Base-by-base conservation (phyloP, 2,329 filamentous ascomycete genomes). In the Ceratocystis albifundus region DNA sequence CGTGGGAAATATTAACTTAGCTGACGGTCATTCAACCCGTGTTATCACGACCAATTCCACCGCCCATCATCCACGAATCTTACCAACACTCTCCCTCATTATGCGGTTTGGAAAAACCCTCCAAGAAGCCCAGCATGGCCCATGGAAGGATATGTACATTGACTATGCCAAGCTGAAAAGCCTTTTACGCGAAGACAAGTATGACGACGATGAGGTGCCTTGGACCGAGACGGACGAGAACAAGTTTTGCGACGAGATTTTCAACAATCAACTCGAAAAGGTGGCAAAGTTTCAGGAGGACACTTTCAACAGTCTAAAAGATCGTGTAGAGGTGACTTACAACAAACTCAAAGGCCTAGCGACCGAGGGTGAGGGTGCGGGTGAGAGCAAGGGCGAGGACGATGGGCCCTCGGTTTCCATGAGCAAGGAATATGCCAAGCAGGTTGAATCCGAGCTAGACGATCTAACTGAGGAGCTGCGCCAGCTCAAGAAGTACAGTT, bases 191-290 rank as follows among this genome's bases (percentile, higher is more conserved):
- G 94, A 97, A 75, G 85, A 90, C 74, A 79, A 75, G 69, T 75
- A 76, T 68, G 81, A 81, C 30, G 86, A 88, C 25, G 85, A 87
- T 44, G 80, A 84, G 65, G 80, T 79, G 64, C 79, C 84, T 50
- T 99, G 94, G 94, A 96, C 92, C 30, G 91, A 96, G 72, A 86
- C 92, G 61, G 94, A 99, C 74, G 94, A 97, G 80, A 89, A 88
- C 73, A 84, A 83, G 45, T 99, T 99, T 77, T 94, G 93, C 73
- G 90, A 96, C 74, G 93, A 97, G 79, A 83, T 97, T 70, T 87
- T 96, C 76, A 96, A 96, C 74, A 86, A 89, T 32, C 90, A 99
- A 79, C 82, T 99, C 70, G 92, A 97, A 72, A 97, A 96, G 78
- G 93, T 97, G 69, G 88, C 93, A 74, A 79, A 83, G 65, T 97